These are phyloP conservation scores for Globisporangium apiculatum DNA, from an alignment of 352 stramenopile genomes.

Conservation along the genomic window DNA sequence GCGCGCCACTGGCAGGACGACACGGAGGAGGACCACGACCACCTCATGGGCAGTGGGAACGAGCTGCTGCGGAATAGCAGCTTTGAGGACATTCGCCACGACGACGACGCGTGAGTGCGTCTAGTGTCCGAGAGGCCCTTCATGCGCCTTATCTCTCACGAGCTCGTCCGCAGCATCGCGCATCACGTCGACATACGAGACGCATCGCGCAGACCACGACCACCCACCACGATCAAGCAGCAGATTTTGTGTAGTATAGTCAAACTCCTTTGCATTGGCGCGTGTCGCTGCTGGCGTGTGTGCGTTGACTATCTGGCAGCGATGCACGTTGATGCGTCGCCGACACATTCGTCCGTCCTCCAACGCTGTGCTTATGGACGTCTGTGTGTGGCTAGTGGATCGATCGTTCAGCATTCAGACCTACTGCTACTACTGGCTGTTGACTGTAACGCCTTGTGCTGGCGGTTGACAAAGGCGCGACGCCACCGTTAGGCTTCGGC, in stretches of 20 bases:
- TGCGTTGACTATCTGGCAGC: background rate
- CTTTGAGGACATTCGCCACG: slow-evolving; percentile 37
- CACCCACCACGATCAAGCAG: background rate
- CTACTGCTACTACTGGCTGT: too few relatives aligned
- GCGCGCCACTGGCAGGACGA: slow-evolving; percentile 27
- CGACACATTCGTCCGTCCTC: background rate
- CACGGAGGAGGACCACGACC: slow-evolving; percentile 50
- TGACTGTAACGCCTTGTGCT: too few relatives aligned
- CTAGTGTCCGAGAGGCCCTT: too few relatives aligned
- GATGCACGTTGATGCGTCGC: background rate
- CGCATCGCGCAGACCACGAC: too few relatives aligned
- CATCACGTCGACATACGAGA: too few relatives aligned
- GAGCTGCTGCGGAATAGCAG: slow-evolving; percentile 54
- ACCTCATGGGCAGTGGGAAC: slow-evolving; percentile 70
- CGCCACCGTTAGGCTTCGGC: background rate
- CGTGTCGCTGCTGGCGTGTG: background rate
- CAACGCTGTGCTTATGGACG: background rate
- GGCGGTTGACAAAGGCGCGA: background rate
- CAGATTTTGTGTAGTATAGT: slow-evolving; percentile 10
- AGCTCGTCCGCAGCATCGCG: too few relatives aligned
- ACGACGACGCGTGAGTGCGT: background rate
- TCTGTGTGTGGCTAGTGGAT: too few relatives aligned
- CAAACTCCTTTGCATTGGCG: too few relatives aligned
- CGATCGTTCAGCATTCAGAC: too few relatives aligned
- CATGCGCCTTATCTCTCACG: too few relatives aligned